Base-by-base conservation (phyloP, 768 basidiomycete genomes). In the Lanmaoa pseudosensibilis region DNA sequence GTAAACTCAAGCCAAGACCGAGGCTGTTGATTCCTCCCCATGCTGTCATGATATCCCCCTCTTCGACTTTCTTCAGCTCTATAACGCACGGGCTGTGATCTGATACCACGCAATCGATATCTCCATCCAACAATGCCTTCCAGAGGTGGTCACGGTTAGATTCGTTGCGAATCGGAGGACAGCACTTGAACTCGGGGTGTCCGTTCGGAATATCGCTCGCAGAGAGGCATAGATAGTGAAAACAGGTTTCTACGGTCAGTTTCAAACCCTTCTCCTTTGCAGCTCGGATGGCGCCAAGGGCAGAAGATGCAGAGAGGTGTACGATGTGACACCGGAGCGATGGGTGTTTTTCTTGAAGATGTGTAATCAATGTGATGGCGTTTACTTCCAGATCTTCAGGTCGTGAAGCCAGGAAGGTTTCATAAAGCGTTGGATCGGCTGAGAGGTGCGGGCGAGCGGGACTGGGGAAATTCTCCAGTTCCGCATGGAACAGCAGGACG, bases 11-110 rank as follows among this genome's bases (percentile, higher is more conserved):
- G 0, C 96, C 97, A 18, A 98, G 77, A 4, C 96, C 96, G 23
- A 99, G 80, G 5, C 91, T 87, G 58, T 88, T 90, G 60, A 99
- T 92, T 0, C 96, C 96, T 40, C 96, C 96, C 96, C 96, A 98
- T 0, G 95, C 92, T 21, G 76, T 71, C 87, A 97, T 90, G 58
- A 98, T 79, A 65, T 94, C 82, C 1, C 94, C 91, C 41, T 82
- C 80, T 30, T 87, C 86, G 36, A 86, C 70, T 57, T 81, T 82
- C 77, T 98, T 99, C 56, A 99, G 75, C 63, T 86, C 84, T 23
- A 83, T 75, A 13, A 90, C 79, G 71, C 95, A 98, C 16, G 95
- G 95, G 60, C 92, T 94, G 69, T 99, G 96, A 74, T 99, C 96
- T 51, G 94, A 96, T 8, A 98, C 94, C 51, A 98, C 86, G 66